Conservation (phyloP, 805 yeast species). For the Suhomyces sp. region DNA sequence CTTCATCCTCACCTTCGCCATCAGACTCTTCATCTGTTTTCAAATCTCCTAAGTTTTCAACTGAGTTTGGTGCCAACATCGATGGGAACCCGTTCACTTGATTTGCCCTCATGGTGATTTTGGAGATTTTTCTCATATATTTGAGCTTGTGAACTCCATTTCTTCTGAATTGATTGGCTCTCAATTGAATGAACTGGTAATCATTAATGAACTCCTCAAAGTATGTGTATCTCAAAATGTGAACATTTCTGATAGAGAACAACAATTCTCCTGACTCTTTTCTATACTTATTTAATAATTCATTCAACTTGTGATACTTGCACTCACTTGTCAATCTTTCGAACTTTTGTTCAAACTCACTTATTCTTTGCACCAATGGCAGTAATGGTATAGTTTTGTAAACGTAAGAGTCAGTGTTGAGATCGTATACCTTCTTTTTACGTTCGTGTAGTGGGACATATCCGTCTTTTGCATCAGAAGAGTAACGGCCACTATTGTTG, state of each 20-base stretch:
- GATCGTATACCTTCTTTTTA: conserved; percentile 14
- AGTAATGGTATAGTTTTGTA: conserved; percentile 7
- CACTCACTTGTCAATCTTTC: conserved; percentile 8
- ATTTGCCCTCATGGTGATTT: conserved; percentile 3
- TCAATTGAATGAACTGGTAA: conserved; percentile 7
- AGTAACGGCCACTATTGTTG: neutral
- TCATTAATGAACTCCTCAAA: conserved; percentile 15
- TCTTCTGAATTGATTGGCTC: conserved; percentile 4
- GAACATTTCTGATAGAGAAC: conserved; percentile 11
- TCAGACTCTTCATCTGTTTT: conserved; percentile 9
- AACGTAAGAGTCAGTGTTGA: conserved; percentile 10
- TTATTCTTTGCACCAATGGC: conserved; percentile 11
- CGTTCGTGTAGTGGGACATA: conserved; percentile 10
- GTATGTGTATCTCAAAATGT: conserved; percentile 15
- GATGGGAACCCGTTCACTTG: conserved; percentile 10
- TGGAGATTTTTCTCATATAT: conserved; percentile 11
- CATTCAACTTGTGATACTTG: conserved; percentile 10
- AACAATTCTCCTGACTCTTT: conserved; percentile 8
- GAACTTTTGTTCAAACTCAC: conserved; percentile 13
- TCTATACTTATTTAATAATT: conserved; percentile 10
- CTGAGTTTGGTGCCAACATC: conserved; percentile 2
- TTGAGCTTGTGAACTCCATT: conserved; percentile 8
- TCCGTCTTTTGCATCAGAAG: conserved; percentile 5
- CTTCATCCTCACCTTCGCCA: conserved; percentile 6
- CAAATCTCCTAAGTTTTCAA: conserved; percentile 1